Evolutionary conservation across 164 flowering plant genomes (phyloP).

Genomic region (Annona squamosa): DNA sequence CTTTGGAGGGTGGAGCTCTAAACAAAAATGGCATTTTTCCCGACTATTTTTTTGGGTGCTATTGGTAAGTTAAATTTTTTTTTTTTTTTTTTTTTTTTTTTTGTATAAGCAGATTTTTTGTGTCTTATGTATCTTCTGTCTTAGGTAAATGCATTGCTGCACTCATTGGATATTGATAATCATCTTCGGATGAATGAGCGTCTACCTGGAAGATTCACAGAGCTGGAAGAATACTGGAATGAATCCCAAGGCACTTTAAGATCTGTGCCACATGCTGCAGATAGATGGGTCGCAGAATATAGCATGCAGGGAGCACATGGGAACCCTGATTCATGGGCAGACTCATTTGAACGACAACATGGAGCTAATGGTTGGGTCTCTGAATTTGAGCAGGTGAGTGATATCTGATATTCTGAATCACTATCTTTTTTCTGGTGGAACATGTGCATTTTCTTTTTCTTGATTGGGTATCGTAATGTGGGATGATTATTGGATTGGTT

Average conservation of each 20-base stretch:
- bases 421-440: background rate
- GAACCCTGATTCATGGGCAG: constrained; percentile 67
- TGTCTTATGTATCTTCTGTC: constrained; percentile 6
- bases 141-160: constrained; percentile 78
- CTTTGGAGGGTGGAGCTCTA: no score
- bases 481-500: background rate
- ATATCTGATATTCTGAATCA: background rate
- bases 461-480: background rate
- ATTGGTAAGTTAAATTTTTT: background rate
- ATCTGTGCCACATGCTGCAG: constrained; percentile 36
- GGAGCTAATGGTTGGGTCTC: constrained; percentile 90
- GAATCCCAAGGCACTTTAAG: constrained; percentile 58
- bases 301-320: constrained; percentile 37
- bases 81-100: background rate
- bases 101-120: background rate
- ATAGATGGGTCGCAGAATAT: constrained; percentile 73
- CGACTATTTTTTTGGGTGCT: no score
- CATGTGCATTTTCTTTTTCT: no score
- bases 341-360: constrained; percentile 75
- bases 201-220: constrained; percentile 59
- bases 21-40: no score
- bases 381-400: constrained; percentile 80
- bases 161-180: constrained; percentile 77
- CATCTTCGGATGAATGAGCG: constrained; percentile 49
- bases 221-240: constrained; percentile 86